Conservation (phyloP, 352 stramenopile genomes). For the Globisporangium heterothallicum region DNA sequence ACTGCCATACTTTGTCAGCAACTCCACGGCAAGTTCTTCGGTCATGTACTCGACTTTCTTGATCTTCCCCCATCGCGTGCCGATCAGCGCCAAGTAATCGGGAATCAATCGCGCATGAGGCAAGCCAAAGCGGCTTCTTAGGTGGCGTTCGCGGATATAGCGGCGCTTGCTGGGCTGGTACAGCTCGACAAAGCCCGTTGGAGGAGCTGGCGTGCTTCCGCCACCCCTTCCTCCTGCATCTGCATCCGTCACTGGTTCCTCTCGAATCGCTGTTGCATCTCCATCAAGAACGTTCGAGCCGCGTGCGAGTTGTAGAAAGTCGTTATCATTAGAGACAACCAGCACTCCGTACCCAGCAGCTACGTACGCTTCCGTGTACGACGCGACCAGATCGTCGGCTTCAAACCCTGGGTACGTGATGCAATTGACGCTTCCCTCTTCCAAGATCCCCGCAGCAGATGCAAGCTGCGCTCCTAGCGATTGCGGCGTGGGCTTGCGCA, state of each 20-base stretch:
- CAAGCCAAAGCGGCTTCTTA: conserved; percentile 54
- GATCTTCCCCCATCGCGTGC: conserved; percentile 65
- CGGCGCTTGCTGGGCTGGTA: conserved; percentile 71
- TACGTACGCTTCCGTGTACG: conserved; percentile 40
- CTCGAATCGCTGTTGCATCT: neutral
- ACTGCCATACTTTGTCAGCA: conserved; percentile 58
- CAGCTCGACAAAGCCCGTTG: conserved; percentile 35
- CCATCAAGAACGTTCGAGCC: conserved; percentile 10
- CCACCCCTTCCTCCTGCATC: neutral
- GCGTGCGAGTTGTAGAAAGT: conserved; percentile 59
- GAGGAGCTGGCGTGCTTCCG: neutral
- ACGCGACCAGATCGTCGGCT: conserved; percentile 66
- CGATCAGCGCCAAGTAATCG: conserved; percentile 60
- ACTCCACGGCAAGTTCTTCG: conserved; percentile 45
- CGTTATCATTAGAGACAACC: conserved; percentile 66
- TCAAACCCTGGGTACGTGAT: conserved; percentile 47
- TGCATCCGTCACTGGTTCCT: neutral
- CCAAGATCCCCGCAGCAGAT: conserved; percentile 28
- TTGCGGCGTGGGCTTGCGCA: conserved; percentile 28
- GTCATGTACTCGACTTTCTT: conserved; percentile 49
- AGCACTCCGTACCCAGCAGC: conserved; percentile 45
- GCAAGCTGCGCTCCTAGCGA: conserved; percentile 38
- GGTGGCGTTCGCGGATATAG: conserved; percentile 57
- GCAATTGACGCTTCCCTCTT: conserved; percentile 31
- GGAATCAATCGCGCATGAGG: conserved; percentile 41